phyloP scores from a whole-genome alignment of 2,329 filamentous ascomycete genomes.

The Cercospora zeina region DNA sequence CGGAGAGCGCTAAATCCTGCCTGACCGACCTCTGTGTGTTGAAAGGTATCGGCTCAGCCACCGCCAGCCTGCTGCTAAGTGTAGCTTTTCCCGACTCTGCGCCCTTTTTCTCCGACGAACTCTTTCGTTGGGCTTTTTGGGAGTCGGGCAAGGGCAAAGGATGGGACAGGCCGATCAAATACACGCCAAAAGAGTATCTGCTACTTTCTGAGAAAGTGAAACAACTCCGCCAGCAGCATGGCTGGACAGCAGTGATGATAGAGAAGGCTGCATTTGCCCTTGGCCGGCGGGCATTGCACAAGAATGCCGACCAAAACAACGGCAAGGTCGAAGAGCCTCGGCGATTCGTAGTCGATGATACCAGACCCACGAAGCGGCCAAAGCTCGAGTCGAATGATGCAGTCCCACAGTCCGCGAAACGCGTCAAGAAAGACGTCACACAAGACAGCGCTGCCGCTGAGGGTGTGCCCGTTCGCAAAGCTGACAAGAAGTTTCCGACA shows the following conservation, averaged over 20 bases:
- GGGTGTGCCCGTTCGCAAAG: background rate
- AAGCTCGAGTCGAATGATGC: background rate
- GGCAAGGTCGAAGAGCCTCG: background rate
- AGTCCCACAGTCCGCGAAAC: constrained; percentile 4
- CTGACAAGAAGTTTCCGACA: background rate
- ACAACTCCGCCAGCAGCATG: constrained; percentile 49
- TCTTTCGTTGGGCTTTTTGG: constrained; percentile 70
- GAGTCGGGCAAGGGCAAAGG: constrained; percentile 41
- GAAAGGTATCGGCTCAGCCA: constrained; percentile 77
- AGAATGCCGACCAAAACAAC: background rate
- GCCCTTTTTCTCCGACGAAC: constrained; percentile 79
- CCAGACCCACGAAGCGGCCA: background rate
- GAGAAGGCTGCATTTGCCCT: constrained; percentile 30
- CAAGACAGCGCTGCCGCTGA: background rate
- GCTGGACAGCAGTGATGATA: constrained; percentile 22
- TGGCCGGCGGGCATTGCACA: constrained; percentile 17
- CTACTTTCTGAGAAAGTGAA: constrained; percentile 50
- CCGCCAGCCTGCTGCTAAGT: constrained; percentile 71
- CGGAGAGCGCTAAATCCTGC: constrained; percentile 41
- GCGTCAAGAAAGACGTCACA: background rate
- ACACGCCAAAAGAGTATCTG: constrained; percentile 68
- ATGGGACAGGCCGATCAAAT: constrained; percentile 62
- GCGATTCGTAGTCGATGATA: background rate
- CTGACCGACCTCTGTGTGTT: constrained; percentile 60
- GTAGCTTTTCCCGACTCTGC: constrained; percentile 60